These are phyloP conservation scores for Talaromyces sp. DNA, from an alignment of 2,329 filamentous ascomycete genomes.

Conservation along the genomic window DNA sequence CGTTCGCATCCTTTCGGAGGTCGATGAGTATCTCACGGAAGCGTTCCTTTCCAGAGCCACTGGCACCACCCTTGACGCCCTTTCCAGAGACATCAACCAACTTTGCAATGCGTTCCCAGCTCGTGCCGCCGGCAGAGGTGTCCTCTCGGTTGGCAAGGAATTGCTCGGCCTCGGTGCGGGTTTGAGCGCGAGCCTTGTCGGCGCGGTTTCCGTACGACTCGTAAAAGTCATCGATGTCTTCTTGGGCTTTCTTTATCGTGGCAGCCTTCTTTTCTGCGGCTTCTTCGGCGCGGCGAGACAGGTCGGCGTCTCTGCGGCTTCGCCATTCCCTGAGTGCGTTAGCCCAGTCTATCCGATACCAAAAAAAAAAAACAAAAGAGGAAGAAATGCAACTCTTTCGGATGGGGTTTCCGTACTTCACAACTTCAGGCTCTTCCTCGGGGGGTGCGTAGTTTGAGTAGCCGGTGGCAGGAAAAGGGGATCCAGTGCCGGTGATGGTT, in stretches of 20 bases:
- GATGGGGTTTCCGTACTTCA: constrained; percentile 48
- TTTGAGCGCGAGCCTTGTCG: constrained; percentile 86
- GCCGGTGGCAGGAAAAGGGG: constrained; percentile 51
- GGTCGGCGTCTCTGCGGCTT: constrained; percentile 75
- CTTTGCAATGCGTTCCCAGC: constrained; percentile 98
- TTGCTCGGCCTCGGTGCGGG: constrained; percentile 85
- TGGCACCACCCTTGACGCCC: constrained; percentile 76
- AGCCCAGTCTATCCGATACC: not conserved
- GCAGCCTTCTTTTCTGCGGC: constrained; percentile 76
- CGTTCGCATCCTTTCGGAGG: constrained; percentile 88
- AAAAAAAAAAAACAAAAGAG: not conserved
- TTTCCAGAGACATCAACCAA: constrained; percentile 96
- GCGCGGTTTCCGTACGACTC: constrained; percentile 99
- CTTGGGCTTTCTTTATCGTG: constrained; percentile 81
- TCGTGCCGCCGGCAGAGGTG: constrained; percentile 88
- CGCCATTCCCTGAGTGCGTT: constrained; percentile 67
- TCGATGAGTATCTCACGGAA: constrained; percentile 87
- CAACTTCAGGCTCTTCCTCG: constrained; percentile 82
- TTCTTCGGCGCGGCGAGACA: constrained; percentile 78
- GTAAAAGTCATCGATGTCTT: constrained; percentile 98
- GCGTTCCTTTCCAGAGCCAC: constrained; percentile 88
- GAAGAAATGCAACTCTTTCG: not conserved
- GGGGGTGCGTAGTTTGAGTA: constrained; percentile 51
- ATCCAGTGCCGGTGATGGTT: constrained; percentile 68
- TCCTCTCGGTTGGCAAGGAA: constrained; percentile 87